phyloP scores from a whole-genome alignment of 169 alveolate genomes.

The Amoebophrya sp. region DNA sequence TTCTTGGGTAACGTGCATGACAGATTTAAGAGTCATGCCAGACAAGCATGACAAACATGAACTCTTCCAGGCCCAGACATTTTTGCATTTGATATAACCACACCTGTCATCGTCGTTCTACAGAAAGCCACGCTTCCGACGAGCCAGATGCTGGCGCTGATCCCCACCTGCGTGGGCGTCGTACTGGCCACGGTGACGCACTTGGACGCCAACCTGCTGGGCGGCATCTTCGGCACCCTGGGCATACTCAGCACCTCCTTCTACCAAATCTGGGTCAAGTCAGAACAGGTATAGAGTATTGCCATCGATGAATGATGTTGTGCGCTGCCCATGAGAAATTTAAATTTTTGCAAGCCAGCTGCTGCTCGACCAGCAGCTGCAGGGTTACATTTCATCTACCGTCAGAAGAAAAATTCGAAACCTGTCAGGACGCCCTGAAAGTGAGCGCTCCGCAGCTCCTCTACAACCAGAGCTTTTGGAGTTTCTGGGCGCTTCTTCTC shows the following conservation, averaged over 20 bases:
- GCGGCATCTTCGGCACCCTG: constrained; percentile 27
- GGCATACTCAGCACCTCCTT: constrained; percentile 24
- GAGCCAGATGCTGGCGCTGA: constrained; percentile 23
- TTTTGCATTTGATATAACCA: too few species aligned
- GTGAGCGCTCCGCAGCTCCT: constrained; percentile 20
- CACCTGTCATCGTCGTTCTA: constrained; percentile 26
- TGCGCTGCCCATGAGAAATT: too few species aligned
- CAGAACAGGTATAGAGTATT: constrained; percentile 27
- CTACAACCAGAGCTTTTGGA: constrained; percentile 24
- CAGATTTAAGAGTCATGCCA: too few species aligned
- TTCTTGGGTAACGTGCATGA: too few species aligned
- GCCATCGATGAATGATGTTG: too few species aligned
- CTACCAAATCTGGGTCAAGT: constrained; percentile 41
- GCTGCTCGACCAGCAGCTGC: too few species aligned
- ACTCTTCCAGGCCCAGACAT: too few species aligned
- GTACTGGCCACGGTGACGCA: constrained; percentile 36
- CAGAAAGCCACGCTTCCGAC: constrained; percentile 19
- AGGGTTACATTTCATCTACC: too few species aligned
- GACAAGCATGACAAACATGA: too few species aligned
- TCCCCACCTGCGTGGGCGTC: constrained; percentile 33
- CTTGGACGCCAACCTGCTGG: constrained; percentile 15
- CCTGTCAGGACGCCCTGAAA: background rate
- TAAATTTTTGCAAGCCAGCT: too few species aligned
- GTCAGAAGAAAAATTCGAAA: too few species aligned
- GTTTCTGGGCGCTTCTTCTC: background rate